These are phyloP conservation scores for Rhynchospora tenuis DNA, from an alignment of 176 grass and related monocot species.

Conservation along the genomic window DNA sequence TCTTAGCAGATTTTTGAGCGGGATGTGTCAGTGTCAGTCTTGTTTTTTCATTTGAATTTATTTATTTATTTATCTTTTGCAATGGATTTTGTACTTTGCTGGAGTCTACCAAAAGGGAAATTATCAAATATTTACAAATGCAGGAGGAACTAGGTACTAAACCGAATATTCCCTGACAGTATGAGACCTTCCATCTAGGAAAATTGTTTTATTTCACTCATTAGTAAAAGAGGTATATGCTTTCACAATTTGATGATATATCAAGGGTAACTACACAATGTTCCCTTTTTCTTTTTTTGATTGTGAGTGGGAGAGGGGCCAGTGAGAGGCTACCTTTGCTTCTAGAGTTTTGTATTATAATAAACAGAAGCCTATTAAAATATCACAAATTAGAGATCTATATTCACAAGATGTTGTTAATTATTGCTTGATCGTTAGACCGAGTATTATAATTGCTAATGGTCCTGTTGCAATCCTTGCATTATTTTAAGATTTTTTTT, in stretches of 20 bases:
- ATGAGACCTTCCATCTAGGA: not conserved
- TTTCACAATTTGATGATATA: not conserved
- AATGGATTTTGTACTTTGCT: not conserved
- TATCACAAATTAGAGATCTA: constrained; percentile 13
- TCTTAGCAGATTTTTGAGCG: too few species aligned
- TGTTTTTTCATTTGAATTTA: too few species aligned
- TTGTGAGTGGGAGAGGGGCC: not conserved
- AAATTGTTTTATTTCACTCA: not conserved
- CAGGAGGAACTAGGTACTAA: not conserved
- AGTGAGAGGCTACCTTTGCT: not conserved
- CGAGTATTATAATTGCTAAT: not conserved
- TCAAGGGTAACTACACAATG: not conserved
- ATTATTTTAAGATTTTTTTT: not conserved
- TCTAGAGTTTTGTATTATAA: constrained; percentile 18
- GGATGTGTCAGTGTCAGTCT: too few species aligned
- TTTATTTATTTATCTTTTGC: not conserved
- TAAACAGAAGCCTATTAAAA: constrained; percentile 8
- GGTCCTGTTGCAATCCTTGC: not conserved
- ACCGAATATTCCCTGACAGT: not conserved
- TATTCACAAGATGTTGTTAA: constrained; percentile 10
- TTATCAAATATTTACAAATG: not conserved
- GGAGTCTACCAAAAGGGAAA: not conserved
- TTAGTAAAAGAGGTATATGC: not conserved
- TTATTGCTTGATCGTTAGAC: constrained; percentile 8
- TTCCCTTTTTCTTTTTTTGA: not conserved